A percentile compares a stretch with the other conserved stretches of the same genome.
phyloP scores from a whole-genome alignment of 345 rosid genomes.

The Bruguiera gymnorhiza region DNA sequence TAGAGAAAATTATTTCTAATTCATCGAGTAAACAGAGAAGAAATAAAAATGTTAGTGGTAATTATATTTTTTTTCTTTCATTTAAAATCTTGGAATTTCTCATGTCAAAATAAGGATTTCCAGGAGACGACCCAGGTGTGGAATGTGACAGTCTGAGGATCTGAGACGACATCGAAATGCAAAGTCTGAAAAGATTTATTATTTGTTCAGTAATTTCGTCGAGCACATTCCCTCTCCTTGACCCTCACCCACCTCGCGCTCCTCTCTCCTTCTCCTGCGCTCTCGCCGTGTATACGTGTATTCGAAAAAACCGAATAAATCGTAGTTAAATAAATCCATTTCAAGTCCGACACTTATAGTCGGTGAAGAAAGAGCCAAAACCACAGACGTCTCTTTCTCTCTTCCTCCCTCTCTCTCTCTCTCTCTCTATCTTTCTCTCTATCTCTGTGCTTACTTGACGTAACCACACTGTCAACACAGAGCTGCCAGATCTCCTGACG shows the following conservation, averaged over 20 bases:
- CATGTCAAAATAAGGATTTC: too few relatives aligned
- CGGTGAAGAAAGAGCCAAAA: constrained; percentile 29
- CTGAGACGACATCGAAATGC: too few relatives aligned
- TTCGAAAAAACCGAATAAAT: constrained; percentile 37
- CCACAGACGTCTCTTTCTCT: not conserved
- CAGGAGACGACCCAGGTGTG: too few relatives aligned
- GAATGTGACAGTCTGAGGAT: too few relatives aligned
- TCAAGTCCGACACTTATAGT: constrained; percentile 40
- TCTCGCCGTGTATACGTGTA: constrained; percentile 14
- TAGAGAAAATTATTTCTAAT: too few relatives aligned
- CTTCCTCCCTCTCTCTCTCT: not conserved
- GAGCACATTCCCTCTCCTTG: not conserved
- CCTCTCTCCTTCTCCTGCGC: not conserved
- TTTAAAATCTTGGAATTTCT: too few relatives aligned
- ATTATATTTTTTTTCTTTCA: too few relatives aligned
- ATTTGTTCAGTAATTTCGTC: not conserved
- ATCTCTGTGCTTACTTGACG: not conserved
- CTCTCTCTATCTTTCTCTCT: constrained; percentile 3
- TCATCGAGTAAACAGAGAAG: too few relatives aligned
- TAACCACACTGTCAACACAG: not conserved
- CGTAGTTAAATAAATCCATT: constrained; percentile 36
- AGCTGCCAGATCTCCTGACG: not conserved
- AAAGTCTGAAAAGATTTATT: too few relatives aligned
- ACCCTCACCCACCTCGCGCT: too few relatives aligned
- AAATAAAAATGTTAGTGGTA: too few relatives aligned